A percentile compares a stretch with the other conserved stretches of the same genome.
Evolutionary conservation across 2,329 filamentous ascomycete species (phyloP).

Genomic region (Fusarium protoensiforme): DNA sequence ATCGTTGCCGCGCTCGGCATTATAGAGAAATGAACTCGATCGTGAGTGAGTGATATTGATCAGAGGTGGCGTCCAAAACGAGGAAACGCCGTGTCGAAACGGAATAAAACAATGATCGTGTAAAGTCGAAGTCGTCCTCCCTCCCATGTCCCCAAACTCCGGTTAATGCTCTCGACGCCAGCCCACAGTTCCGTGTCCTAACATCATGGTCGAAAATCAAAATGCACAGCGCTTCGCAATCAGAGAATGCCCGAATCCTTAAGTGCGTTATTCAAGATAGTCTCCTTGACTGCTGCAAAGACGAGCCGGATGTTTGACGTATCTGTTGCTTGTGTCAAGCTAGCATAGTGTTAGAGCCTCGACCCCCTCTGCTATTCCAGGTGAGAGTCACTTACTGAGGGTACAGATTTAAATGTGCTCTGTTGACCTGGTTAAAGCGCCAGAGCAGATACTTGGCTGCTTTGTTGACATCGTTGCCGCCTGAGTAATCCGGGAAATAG

Average conservation of each 20-base stretch:
- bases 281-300: slow-evolving; percentile 98
- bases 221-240: slow-evolving; percentile 46
- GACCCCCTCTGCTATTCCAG: background rate
- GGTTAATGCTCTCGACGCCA: slow-evolving; percentile 44
- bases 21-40: slow-evolving; percentile 11
- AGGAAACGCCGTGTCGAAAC: slow-evolving; percentile 32
- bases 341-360: slow-evolving; percentile 52
- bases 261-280: slow-evolving; percentile 96
- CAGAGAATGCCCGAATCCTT: slow-evolving; percentile 97
- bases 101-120: slow-evolving; percentile 33
- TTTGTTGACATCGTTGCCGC: slow-evolving; percentile 97
- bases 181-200: slow-evolving; percentile 36
- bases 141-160: slow-evolving; percentile 39
- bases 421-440: slow-evolving; percentile 98
- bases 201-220: slow-evolving; percentile 35
- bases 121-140: slow-evolving; percentile 40
- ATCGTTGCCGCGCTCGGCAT: slow-evolving; percentile 21
- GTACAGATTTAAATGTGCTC: slow-evolving; percentile 95
- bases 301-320: slow-evolving; percentile 98
- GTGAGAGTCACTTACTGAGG: slow-evolving; percentile 78
- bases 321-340: slow-evolving; percentile 97
- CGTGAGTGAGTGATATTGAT: slow-evolving; percentile 20
- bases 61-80: slow-evolving; percentile 18
- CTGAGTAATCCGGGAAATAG: slow-evolving; percentile 98
- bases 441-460: slow-evolving; percentile 97